These are phyloP conservation scores for Talaromyces ruber DNA, from an alignment of 495 filamentous ascomycete species.

Conservation along the genomic window DNA sequence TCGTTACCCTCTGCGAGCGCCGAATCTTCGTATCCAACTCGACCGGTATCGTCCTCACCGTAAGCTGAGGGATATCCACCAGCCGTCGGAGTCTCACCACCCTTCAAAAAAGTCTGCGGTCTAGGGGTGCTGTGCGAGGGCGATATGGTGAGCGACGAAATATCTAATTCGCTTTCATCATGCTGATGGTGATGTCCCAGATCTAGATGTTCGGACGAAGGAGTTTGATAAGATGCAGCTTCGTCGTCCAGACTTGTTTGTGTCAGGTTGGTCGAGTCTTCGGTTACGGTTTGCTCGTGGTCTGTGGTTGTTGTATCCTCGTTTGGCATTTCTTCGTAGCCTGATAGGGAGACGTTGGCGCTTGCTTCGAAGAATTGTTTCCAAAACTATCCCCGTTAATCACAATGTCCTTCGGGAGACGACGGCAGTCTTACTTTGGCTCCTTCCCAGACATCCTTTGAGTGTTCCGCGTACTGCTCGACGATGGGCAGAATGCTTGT, in stretches of 20 bases:
- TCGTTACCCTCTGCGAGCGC: neutral
- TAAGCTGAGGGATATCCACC: slow-evolving; percentile 45
- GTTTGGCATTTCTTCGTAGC: slow-evolving; percentile 73
- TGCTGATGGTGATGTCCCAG: slow-evolving; percentile 12
- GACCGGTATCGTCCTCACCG: slow-evolving; percentile 13
- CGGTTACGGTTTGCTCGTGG: slow-evolving; percentile 41
- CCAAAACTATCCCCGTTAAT: slow-evolving; percentile 63
- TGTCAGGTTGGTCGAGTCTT: slow-evolving; percentile 44
- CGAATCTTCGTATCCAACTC: neutral
- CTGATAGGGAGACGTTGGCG: slow-evolving; percentile 93
- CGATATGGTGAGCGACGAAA: slow-evolving; percentile 48
- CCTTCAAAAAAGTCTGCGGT: slow-evolving; percentile 27
- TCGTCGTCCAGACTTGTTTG: slow-evolving; percentile 18
- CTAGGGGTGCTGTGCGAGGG: slow-evolving; percentile 40
- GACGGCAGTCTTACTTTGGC: slow-evolving; percentile 57
- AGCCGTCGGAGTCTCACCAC: slow-evolving; percentile 20
- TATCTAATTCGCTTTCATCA: slow-evolving; percentile 41
- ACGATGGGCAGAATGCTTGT: slow-evolving; percentile 87
- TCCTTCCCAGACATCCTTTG: slow-evolving; percentile 90
- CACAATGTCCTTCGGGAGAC: slow-evolving; percentile 99
- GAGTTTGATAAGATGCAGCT: slow-evolving; percentile 26
- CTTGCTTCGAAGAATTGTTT: slow-evolving; percentile 99
- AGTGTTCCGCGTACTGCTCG: slow-evolving; percentile 94
- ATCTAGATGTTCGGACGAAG: slow-evolving; percentile 19
- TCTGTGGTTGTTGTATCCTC: slow-evolving; percentile 30